These are phyloP conservation scores for Alternaria ventricosa DNA, from an alignment of 2,329 filamentous ascomycete genomes.

Conservation along the genomic window DNA sequence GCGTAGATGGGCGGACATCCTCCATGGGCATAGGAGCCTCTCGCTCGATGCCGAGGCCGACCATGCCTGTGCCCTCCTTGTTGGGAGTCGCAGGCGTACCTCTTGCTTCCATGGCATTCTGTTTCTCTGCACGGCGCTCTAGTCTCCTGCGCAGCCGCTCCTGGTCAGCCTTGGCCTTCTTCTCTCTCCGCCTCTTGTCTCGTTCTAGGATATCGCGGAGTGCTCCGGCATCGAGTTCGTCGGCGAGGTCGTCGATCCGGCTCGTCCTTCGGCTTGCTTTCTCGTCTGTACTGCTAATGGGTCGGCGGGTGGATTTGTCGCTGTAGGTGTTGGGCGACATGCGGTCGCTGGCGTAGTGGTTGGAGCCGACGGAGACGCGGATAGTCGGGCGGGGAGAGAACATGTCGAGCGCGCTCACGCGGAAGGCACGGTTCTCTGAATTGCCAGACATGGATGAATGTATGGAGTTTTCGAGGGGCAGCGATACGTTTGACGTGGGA, in stretches of 20 bases:
- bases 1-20: conserved; percentile 53
- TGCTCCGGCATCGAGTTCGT: conserved; percentile 83
- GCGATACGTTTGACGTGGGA: conserved; percentile 73
- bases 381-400: conserved; percentile 86
- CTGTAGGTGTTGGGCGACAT: conserved; percentile 51
- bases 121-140: conserved; percentile 68
- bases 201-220: conserved; percentile 89
- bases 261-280: conserved; percentile 65
- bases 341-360: conserved; percentile 55
- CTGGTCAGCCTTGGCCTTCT: conserved; percentile 71
- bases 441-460: conserved; percentile 77
- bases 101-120: conserved; percentile 64
- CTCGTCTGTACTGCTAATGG: conserved; percentile 53
- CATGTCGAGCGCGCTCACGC: conserved; percentile 78
- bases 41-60: conserved; percentile 65
- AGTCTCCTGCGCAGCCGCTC: conserved; percentile 71
- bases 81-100: conserved; percentile 63
- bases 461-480: conserved; percentile 76
- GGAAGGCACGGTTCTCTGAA: conserved; percentile 78
- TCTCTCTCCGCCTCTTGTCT: conserved; percentile 79
- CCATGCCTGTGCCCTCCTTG: conserved; percentile 48
- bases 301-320: conserved; percentile 57
- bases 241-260: conserved; percentile 73
- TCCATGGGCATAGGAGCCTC: conserved; percentile 63
- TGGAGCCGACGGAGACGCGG: conserved; percentile 71